phyloP scores from a whole-genome alignment of 306 rosid species.

The Inga oerstediana region DNA sequence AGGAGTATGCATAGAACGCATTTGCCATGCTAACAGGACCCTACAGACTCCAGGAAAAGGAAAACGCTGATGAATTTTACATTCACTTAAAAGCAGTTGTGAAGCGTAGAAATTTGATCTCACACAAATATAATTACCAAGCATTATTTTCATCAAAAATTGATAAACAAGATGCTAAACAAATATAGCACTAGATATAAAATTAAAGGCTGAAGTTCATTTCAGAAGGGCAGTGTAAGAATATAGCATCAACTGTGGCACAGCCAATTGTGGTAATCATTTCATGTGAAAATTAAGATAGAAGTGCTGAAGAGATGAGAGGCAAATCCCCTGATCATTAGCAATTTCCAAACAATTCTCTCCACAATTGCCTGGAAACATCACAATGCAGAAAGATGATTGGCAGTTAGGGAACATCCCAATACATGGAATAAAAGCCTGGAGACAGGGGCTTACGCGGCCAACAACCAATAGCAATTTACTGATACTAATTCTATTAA shows the following conservation, averaged over 20 bases:
- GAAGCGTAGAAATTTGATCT: slow-evolving; percentile 10
- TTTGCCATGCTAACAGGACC: neutral
- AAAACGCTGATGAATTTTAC: neutral
- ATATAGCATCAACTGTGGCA: neutral
- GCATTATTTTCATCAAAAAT: neutral
- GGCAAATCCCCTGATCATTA: neutral
- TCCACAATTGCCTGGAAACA: neutral
- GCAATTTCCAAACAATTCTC: neutral
- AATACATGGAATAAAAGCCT: neutral
- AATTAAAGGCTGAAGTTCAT: neutral
- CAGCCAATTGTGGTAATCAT: neutral
- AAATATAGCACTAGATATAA: neutral
- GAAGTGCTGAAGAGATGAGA: neutral
- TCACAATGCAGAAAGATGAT: neutral
- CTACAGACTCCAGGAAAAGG: neutral
- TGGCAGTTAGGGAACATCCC: neutral
- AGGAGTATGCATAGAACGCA: slow-evolving; percentile 2
- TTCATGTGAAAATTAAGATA: neutral
- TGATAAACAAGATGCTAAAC: neutral
- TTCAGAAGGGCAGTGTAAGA: neutral
- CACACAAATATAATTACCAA: neutral
- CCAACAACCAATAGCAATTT: neutral
- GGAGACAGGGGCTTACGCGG: neutral
- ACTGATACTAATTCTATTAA: neutral
- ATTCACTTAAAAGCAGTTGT: neutral